Evolutionary conservation across 768 basidiomycete species (phyloP), one percentile per base, ranked within the genome.

Genomic region (Lactarius psammicola): DNA sequence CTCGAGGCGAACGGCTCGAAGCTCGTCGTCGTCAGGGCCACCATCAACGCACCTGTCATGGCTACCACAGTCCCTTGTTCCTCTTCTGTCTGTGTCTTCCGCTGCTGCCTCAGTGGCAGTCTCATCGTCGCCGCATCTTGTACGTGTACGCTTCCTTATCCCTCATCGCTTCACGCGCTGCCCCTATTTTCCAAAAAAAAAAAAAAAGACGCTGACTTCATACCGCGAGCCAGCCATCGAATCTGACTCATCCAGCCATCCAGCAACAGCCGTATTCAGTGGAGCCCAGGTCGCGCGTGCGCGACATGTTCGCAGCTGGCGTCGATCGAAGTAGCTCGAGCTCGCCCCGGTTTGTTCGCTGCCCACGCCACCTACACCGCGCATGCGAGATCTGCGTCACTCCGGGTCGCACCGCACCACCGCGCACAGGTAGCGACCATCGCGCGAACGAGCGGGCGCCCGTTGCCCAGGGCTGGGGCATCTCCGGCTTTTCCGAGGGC

Each of bases 381-480:
- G 84, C 83, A 38, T 92, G 90, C 70, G 85, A 89, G 70, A 90
- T 91, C 64, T 92, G 90, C 70, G 84, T 88, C n/a, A 86, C 85
- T 69, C 84, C 86, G 0, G 86, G 80, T 70, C 53, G 71, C 9
- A 74, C 75, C 15, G 72, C 74, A 30, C 64, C 73, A 9, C 68
- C 72, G 15, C 72, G 62, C 13, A 59, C 69, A 4, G 57, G 58
- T 1, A 64, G 62, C 26, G 54, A 34, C 64, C 63, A 26, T 30
- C 64, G 56, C 6, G 61, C 68, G 30, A 57, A 38, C 8, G 67
- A 42, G 62, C 65, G 70, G 30, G 62, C 61, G 8, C 62, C 66
- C 13, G 63, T 68, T n/a, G 60, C 64, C 10, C 72, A 73, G 51
- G 80, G 80, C 26, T 82, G 82, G 9, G 84, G 85, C 1, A 81